Percentiles rank a stretch among this genome's conserved stretches.
phyloP scores from a whole-genome alignment of 2,329 filamentous ascomycete species.

The Magnaporthiopsis incrustans region DNA sequence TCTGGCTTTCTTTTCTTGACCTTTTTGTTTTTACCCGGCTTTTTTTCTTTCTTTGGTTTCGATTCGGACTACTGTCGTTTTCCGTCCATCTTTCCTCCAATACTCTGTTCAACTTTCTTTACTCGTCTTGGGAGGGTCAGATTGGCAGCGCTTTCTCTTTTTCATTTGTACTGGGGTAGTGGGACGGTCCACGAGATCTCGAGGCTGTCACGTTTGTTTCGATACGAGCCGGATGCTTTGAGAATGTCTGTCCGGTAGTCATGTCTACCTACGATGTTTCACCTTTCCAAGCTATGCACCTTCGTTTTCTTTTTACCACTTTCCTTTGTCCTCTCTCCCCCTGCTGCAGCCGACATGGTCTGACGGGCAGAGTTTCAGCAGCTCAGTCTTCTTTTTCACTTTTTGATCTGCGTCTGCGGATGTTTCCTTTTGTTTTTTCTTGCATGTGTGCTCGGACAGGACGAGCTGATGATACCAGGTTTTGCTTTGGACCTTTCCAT shows the following conservation, averaged over 20 bases:
- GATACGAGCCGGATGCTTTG: neutral
- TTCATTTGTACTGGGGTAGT: neutral
- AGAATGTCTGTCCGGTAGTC: neutral
- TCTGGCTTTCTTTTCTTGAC: neutral
- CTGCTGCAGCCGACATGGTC: neutral
- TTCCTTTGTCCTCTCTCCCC: neutral
- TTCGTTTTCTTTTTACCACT: neutral
- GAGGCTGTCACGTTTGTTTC: neutral
- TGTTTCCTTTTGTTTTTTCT: neutral
- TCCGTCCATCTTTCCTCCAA: neutral
- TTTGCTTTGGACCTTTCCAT: neutral
- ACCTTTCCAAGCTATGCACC: neutral
- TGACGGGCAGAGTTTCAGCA: neutral
- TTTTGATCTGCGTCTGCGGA: neutral
- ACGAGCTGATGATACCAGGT: neutral
- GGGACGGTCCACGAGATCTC: neutral
- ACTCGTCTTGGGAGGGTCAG: neutral
- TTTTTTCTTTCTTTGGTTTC: neutral
- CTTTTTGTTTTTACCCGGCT: neutral
- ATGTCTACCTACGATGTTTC: neutral
- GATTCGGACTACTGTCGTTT: neutral
- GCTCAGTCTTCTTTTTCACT: neutral
- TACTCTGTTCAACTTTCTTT: neutral
- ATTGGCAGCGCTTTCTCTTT: neutral
- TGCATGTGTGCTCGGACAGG: neutral